A percentile compares a stretch with the other conserved stretches of the same genome.
These are phyloP conservation scores for Sarocladiaceae sp. DNA, from an alignment of 2,329 filamentous ascomycete genomes.

Conservation along the genomic window DNA sequence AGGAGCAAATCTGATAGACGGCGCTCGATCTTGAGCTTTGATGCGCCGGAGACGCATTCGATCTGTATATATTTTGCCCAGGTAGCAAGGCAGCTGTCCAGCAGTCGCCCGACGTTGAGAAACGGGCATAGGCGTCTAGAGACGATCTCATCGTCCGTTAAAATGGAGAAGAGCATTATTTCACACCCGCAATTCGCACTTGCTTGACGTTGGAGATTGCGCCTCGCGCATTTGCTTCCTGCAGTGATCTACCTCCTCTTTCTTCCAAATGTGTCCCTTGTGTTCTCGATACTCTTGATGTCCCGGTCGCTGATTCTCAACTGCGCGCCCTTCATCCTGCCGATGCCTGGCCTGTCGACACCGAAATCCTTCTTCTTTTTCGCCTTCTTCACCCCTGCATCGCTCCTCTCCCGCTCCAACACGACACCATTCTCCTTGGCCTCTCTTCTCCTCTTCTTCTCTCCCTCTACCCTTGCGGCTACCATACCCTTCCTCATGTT, in stretches of 20 bases:
- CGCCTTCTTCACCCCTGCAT: slow-evolving; percentile 20
- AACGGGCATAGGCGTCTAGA: neutral
- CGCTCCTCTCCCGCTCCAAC: slow-evolving; percentile 54
- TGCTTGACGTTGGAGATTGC: too few species aligned
- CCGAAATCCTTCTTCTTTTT: slow-evolving; percentile 43
- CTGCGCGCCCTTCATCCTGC: slow-evolving; percentile 72
- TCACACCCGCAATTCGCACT: too few species aligned
- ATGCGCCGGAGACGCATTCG: slow-evolving; percentile 6
- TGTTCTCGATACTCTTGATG: slow-evolving; percentile 62
- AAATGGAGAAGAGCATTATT: slow-evolving; percentile 2
- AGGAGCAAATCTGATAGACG: neutral
- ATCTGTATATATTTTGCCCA: slow-evolving; percentile 8
- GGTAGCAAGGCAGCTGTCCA: slow-evolving; percentile 3
- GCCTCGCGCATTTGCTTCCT: neutral
- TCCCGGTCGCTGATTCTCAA: slow-evolving; percentile 74
- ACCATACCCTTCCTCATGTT: slow-evolving; percentile 78
- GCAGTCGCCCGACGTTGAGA: too few species aligned
- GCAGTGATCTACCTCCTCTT: neutral
- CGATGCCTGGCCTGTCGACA: slow-evolving; percentile 73
- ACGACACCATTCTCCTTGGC: slow-evolving; percentile 88
- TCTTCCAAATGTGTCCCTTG: slow-evolving; percentile 34
- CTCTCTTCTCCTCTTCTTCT: slow-evolving; percentile 66
- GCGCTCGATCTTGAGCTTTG: slow-evolving; percentile 1
- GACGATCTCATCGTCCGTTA: neutral
- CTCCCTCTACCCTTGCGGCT: slow-evolving; percentile 56